Base-by-base conservation (phyloP, 441 rosid genomes). In the Brassica balearica region DNA sequence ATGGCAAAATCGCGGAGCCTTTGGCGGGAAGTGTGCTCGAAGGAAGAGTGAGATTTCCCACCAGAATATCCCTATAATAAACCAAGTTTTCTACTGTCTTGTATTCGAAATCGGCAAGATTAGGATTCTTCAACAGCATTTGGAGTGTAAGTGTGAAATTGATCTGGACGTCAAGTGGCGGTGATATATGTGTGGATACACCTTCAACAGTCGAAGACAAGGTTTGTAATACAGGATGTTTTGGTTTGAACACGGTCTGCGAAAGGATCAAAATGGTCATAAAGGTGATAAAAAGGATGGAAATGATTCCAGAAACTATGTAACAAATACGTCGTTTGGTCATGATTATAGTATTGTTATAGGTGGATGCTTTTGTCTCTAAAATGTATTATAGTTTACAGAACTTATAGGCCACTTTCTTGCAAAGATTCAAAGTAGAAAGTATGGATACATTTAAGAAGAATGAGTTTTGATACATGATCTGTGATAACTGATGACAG, bases 81-180 rank as follows among this genome's bases (percentile, higher is more conserved):
- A 93, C 78, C 25, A 67, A 11, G 69, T 79, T 84, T 74, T 83
- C 79, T 1, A 95, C 92, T 0, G 68, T 15, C 2, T 87, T 86
- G 75, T 89, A 89, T 73, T 81, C 68, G 80, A 93, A 87, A 63
- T 84, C 86, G 17, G 72, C 96, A n/a, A 76, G 73, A 77, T 91
- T 93, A 10, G 73, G 85, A 53, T 93, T 93, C 20, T 75, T 65
- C 8, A 91, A 62, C 8, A 55, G 74, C 82, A 93, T 69, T 11
- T 77, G 70, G 29, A 90, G 82, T 6, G 85, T 72, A 27, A 91
- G 86, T 6, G 91, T 86, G 73, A 91, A 20, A 53, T 91, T 89
- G 36, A 93, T 75, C 53, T 88, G 76, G 55, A 88, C 5, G 1
- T 65, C 78, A 2, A 65, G 4, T 0, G 93, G 93, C 34, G 83